Evolutionary conservation across 2,329 filamentous ascomycete genomes (phyloP).

Genomic region (Trichothecium sympodiale): DNA sequence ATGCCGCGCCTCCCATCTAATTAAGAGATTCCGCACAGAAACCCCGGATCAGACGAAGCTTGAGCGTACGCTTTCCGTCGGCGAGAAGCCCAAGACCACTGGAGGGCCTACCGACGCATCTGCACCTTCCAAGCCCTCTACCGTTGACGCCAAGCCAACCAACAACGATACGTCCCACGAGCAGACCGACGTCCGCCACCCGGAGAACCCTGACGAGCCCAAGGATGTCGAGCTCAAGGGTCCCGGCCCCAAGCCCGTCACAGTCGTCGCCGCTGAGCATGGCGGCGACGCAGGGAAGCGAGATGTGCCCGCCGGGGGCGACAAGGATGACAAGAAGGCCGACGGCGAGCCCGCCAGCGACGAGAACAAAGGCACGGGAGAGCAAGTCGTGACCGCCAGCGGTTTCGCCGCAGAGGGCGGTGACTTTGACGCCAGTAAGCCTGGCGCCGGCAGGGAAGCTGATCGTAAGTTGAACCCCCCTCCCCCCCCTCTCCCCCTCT

Average conservation of each 20-base stretch:
- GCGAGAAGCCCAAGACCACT: not conserved
- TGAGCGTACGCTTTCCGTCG: constrained; percentile 1
- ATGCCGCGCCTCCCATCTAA: no score
- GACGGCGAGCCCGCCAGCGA: constrained; percentile 12
- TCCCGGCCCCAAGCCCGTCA: constrained; percentile 31
- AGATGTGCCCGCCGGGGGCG: constrained; percentile 1
- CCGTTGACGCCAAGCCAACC: constrained; percentile 7
- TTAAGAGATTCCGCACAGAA: constrained; percentile 4
- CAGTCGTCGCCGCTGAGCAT: constrained; percentile 20
- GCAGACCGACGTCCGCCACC: constrained; percentile 30
- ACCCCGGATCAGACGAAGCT: constrained; percentile 8
- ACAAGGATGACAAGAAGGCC: constrained; percentile 11
- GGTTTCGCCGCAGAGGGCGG: constrained; percentile 55
- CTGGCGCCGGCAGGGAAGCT: constrained; percentile 55
- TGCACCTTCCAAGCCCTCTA: constrained; percentile 7
- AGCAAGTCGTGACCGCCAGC: constrained; percentile 44
- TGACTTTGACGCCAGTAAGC: constrained; percentile 52
- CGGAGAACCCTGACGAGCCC: constrained; percentile 18
- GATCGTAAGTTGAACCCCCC: constrained; percentile 38
- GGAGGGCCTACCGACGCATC: constrained; percentile 6
- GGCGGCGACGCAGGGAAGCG: constrained; percentile 19
- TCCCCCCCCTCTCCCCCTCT: no score
- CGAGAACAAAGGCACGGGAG: constrained; percentile 35
- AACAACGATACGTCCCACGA: constrained; percentile 11
- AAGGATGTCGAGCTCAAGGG: constrained; percentile 23